Base-by-base conservation (phyloP, 2,329 filamentous ascomycete genomes). In the Aspergillus transmontanensis region DNA sequence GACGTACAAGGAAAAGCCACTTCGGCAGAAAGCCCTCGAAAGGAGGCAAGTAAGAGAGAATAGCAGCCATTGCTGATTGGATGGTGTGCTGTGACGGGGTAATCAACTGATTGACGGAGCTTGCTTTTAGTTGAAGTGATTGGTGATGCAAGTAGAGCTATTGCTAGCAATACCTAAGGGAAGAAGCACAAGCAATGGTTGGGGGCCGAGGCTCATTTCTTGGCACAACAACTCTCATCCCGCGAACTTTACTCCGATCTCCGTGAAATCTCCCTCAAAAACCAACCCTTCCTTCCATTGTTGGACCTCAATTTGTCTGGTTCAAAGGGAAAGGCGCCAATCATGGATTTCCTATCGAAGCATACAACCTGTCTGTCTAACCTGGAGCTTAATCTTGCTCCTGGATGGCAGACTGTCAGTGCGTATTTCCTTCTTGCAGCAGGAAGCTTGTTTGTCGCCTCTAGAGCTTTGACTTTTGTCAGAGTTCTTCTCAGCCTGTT, bases 401-500 rank as follows among this genome's bases (percentile, higher is more conserved):
- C 78, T 7, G 77, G 78, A 36, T 73, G 74, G 69, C 78, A 78
- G 65, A 73, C 77, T 21, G 67, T 75, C 32, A 72, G 69, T 32
- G 75, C 78, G 11, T 67, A 75, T 48, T 64, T 77, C 23, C 68
- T 83, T 50, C 73, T 81, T 19, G 72, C 72, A 16, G 73, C 78
- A n/a, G 90, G 90, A 56, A 85, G 85, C 60, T 75, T 90, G 54
- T 86, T 83, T 68, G 68, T 91, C 53, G 81, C 81, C 64, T 82
- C 77, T 66, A 87, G 87, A 74, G 74, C 86, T 23, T 72, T 89
- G 61, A 87, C 83, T 73, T 87, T 87, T 70, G 68, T 88, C 58
- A 83, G 83, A 66, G 84, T 93, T 45, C 69, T 93, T 54, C 75
- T 91, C 63, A 89, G 87, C 75, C 80, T 90, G 45, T 93, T 94